phyloP scores from a whole-genome alignment of 2,329 filamentous ascomycete species.

The Pyricularia grisea region DNA sequence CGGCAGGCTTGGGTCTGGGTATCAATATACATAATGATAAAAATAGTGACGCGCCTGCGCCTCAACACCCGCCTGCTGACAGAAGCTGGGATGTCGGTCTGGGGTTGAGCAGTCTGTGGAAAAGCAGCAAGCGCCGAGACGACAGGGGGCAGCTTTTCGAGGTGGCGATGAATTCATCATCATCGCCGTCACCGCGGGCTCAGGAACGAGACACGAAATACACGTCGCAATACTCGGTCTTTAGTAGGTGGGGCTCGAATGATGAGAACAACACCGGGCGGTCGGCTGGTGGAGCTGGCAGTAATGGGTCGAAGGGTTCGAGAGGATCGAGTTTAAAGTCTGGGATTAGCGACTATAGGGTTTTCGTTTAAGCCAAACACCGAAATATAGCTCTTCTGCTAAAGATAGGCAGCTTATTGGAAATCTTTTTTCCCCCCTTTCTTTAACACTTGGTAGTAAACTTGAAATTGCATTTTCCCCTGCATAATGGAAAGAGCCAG shows the following conservation, averaged over 20 bases:
- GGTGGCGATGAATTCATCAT: background rate
- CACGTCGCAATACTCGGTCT: background rate
- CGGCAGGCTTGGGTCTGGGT: background rate
- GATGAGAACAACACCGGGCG: background rate
- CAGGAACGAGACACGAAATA: background rate
- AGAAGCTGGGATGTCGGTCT: background rate
- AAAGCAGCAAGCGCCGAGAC: background rate
- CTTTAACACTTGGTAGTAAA: background rate
- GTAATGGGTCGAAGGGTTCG: background rate
- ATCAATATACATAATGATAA: background rate
- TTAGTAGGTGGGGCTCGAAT: background rate
- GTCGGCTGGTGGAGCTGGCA: background rate
- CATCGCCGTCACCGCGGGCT: background rate
- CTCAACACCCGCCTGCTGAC: background rate
- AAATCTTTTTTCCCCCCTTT: background rate
- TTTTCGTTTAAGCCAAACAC: background rate
- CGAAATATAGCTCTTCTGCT: background rate
- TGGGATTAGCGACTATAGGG: background rate
- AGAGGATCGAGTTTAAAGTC: background rate
- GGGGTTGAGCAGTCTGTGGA: background rate
- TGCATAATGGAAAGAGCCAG: background rate
- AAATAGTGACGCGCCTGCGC: background rate
- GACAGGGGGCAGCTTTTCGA: background rate
- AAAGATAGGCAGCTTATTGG: background rate
- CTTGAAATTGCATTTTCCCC: background rate